Conservation (phyloP, 2,329 filamentous ascomycete species). For the Nemania sp. region DNA sequence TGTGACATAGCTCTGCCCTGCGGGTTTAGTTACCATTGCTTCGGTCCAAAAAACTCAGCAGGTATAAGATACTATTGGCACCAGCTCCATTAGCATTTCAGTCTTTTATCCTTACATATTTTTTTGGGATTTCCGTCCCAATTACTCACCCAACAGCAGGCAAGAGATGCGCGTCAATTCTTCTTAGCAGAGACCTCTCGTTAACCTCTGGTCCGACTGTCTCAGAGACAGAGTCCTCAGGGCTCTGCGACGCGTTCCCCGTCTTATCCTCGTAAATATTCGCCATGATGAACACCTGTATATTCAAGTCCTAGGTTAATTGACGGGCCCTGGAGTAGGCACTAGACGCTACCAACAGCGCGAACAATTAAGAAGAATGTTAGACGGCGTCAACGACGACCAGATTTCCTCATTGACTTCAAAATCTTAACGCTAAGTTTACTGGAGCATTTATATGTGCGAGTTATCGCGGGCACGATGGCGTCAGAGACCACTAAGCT, state of each 20-base stretch:
- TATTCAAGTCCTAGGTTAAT: not conserved
- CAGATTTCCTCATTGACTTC: not conserved
- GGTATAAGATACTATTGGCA: slow-evolving; percentile 62
- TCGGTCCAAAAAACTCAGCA: slow-evolving; percentile 68
- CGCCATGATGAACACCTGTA: slow-evolving; percentile 17
- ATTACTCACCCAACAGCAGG: slow-evolving; percentile 60
- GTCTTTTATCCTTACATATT: not conserved
- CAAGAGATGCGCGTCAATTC: slow-evolving; percentile 63
- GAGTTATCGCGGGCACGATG: slow-evolving; percentile 12
- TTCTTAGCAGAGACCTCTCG: slow-evolving; percentile 69
- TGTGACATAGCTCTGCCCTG: slow-evolving; percentile 50
- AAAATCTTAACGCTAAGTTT: not conserved
- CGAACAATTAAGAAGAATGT: not conserved
- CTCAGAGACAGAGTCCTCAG: slow-evolving; percentile 42
- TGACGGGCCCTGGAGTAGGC: not conserved
- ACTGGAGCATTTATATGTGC: not conserved
- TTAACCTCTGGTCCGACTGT: slow-evolving; percentile 53
- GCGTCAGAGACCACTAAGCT: slow-evolving; percentile 28
- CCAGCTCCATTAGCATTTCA: no score
- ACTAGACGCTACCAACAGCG: not conserved
- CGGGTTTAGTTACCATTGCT: slow-evolving; percentile 62
- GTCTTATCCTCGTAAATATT: slow-evolving; percentile 37
- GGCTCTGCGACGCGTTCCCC: slow-evolving; percentile 29
- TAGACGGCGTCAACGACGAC: not conserved
- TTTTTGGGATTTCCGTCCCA: no score